Base-by-base conservation (phyloP, 768 basidiomycete genomes). In the Naematelia encephala region DNA sequence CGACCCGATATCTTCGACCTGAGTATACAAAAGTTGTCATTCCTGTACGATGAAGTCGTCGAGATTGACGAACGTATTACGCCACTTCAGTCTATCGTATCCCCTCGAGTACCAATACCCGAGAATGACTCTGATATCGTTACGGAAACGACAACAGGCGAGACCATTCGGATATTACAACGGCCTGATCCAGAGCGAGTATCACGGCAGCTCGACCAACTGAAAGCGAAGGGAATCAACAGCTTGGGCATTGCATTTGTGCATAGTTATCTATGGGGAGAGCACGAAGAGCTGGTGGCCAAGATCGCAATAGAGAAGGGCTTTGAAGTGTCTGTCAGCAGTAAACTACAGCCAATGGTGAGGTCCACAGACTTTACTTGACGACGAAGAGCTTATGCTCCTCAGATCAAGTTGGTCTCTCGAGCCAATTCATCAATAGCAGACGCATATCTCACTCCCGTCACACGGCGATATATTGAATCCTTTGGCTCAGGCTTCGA, bases 321-420 rank as follows among this genome's bases (percentile, higher is more conserved):
- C 21, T 98, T 97, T 76, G 81, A 82, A 4, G 84, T 97, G 64
- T 92, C 90, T 1, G 85, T 89, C 70, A 93, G 91, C 0, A 86
- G 89, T 1, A 49, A 67, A 27, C 51, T 75, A n/a, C 62, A 71
- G 27, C 68, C 74, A 5, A 75, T 75, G 74, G 67, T 68, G 48
- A 56, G 63, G 56, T 39, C n/a, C 26, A 3, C 12, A 21, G 19
- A 26, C 42, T 49, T 46, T 16, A 16, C 42, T 58, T 50, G 60
- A 51, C 27, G 34, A 54, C 39, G 42, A 48, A 22, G 8, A 25
- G 13, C 48, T 14, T 22, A 30, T 64, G 43, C 30, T 30, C 29
- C 14, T 2, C 45, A 62, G 60, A 72, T 72, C 57, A 69, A 70
- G 54, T 52, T 72, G 44, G 67, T 71, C n/a, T 56, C 69, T 13